A percentile compares a stretch with the other conserved stretches of the same genome.
phyloP scores from a whole-genome alignment of 352 stramenopile species.

The Globisporangium solare region DNA sequence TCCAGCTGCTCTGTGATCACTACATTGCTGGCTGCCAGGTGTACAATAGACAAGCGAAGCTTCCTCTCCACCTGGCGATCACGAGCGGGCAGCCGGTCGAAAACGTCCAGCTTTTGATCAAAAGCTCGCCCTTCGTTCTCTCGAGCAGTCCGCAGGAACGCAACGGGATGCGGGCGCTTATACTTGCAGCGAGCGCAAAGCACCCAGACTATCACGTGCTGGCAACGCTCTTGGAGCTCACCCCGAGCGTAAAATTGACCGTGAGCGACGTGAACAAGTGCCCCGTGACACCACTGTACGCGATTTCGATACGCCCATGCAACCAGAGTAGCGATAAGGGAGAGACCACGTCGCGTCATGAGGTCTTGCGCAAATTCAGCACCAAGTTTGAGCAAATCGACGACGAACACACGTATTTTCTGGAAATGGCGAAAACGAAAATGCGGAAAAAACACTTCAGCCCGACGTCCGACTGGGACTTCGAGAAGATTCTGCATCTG shows the following conservation, averaged over 20 bases:
- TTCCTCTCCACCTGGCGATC: constrained; percentile 51
- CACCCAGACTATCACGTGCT: constrained; percentile 29
- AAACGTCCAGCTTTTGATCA: constrained; percentile 25
- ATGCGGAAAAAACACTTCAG: constrained; percentile 47
- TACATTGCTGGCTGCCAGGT: constrained; percentile 27
- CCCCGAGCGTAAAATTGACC: constrained; percentile 18
- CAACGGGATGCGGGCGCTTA: constrained; percentile 30
- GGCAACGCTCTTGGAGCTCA: constrained; percentile 30
- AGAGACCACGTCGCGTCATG: not conserved
- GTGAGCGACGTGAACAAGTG: constrained; percentile 1
- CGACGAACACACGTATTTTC: constrained; percentile 50
- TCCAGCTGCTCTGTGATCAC: constrained; percentile 22
- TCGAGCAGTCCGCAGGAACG: constrained; percentile 26
- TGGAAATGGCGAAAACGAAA: constrained; percentile 51
- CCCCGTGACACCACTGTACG: constrained; percentile 42
- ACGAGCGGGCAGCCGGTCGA: constrained; percentile 20
- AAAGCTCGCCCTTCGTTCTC: constrained; percentile 27
- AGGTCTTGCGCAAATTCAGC: constrained; percentile 24
- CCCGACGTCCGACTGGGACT: constrained; percentile 40
- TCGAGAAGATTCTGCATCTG: constrained; percentile 42
- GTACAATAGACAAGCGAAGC: constrained; percentile 35
- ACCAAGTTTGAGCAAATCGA: constrained; percentile 49
- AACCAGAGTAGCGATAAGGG: not conserved
- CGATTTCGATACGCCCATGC: constrained; percentile 36
- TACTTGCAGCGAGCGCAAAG: constrained; percentile 35